Evolutionary conservation across 306 rosid genomes (phyloP).

Genomic region (Pyrus betulifolia): DNA sequence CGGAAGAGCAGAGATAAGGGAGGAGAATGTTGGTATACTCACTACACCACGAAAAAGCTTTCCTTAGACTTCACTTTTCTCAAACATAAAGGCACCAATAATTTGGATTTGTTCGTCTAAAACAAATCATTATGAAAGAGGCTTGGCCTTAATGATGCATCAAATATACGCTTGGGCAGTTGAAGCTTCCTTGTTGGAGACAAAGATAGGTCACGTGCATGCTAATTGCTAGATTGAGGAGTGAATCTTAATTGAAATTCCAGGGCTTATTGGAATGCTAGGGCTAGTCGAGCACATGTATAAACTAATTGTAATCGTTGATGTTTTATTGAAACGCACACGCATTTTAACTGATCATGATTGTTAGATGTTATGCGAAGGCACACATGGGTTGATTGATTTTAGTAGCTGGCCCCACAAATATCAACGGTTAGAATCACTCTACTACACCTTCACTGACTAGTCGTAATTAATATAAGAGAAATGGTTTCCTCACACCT

Average conservation of each 20-base stretch:
- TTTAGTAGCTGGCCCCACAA: no score
- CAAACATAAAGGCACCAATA: slow-evolving; percentile 39
- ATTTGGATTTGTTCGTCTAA: slow-evolving; percentile 13
- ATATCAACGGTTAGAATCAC: no score
- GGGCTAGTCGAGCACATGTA: background rate
- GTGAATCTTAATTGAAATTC: background rate
- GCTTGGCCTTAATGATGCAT: slow-evolving; percentile 26
- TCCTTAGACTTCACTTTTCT: slow-evolving; percentile 70
- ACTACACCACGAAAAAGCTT: slow-evolving; percentile 10
- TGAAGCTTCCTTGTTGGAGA: slow-evolving; percentile 18
- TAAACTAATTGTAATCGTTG: no score
- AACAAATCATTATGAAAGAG: slow-evolving; percentile 4
- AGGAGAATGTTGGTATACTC: slow-evolving; percentile 24
- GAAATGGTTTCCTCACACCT: no score
- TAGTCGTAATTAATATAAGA: no score
- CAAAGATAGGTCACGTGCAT: slow-evolving; percentile 16
- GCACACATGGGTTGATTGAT: background rate
- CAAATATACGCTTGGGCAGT: slow-evolving; percentile 16
- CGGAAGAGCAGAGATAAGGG: background rate
- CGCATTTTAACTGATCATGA: no score
- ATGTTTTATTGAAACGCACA: background rate
- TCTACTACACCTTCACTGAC: background rate
- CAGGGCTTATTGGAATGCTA: background rate
- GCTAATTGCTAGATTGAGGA: background rate
- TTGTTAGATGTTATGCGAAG: no score